phyloP scores from a whole-genome alignment of 2,329 filamentous ascomycete genomes.

The Colletotrichum phormii region DNA sequence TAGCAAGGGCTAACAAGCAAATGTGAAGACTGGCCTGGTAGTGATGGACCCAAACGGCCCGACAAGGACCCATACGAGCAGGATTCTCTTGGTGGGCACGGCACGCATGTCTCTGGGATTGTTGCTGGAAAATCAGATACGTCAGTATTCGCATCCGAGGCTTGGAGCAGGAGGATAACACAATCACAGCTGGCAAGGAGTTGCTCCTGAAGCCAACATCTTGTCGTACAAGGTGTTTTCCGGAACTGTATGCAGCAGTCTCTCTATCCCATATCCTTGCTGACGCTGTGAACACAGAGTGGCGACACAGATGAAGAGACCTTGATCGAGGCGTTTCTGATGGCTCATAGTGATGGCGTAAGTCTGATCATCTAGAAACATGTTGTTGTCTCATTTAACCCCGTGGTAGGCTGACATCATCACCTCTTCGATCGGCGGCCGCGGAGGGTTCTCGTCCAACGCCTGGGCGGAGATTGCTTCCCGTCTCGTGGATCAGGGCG shows the following conservation, averaged over 20 bases:
- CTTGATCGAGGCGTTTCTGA: constrained; percentile 45
- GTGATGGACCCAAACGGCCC: constrained; percentile 41
- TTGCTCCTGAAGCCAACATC: constrained; percentile 45
- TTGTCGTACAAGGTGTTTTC: constrained; percentile 47
- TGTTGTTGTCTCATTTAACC: neutral
- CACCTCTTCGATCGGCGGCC: constrained; percentile 47
- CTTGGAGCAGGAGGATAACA: neutral
- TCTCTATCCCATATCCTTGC: neutral
- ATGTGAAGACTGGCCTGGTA: constrained; percentile 8
- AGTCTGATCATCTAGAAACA: accelerated
- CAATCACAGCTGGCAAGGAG: constrained; percentile 34
- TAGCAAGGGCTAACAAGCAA: neutral
- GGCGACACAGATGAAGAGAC: constrained; percentile 42
- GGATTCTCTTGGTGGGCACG: constrained; percentile 46
- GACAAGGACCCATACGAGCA: constrained; percentile 49
- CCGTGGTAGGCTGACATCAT: constrained; percentile 44
- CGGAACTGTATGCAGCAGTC: neutral
- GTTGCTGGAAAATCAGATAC: constrained; percentile 37
- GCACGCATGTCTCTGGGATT: constrained; percentile 50
- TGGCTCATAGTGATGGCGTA: constrained; percentile 45
- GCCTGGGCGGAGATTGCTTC: constrained; percentile 50
- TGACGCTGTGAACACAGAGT: constrained; percentile 1
- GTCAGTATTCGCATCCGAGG: neutral
- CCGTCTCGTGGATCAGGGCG: constrained; percentile 53
- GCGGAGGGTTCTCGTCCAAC: constrained; percentile 41